Evolutionary conservation across 2,329 filamentous ascomycete species (phyloP), one percentile per base, ranked within the genome.

Genomic region (Xylaria sp.): DNA sequence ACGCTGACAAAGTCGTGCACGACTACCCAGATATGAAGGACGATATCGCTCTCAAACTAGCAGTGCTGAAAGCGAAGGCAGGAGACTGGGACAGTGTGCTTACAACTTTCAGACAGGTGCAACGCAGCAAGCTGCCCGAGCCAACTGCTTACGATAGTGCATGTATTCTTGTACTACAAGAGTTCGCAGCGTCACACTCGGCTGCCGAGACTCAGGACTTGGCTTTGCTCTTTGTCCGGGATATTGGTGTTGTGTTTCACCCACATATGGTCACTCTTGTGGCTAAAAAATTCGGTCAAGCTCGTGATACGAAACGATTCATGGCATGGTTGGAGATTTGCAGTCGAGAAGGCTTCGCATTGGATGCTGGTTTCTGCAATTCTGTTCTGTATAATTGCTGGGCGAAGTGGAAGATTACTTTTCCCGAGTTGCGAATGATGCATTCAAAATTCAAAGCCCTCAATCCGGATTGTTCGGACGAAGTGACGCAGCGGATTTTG

Each of bases 61-160:
- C 81, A 1, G 71, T 79, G 28, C 71, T 74, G 25, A 76, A 79
- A 65, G 83, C 83, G 18, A 78, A 78, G 60, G 64, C 68, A 12
- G 83, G 80, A 41, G 79, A 84, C 62, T 86, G 83, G 83, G 75
- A 75, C 3, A 79, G 73, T 0, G 83, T 84, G 2, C 74, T 79
- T 43, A 65, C 71, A 9, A 71, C 73, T 1, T 83, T 85, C 39
- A 71, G 71, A 28, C 72, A 67, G 67, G 75, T 76, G 71, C 65
- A 58, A 69, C 54, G 49, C 31, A 71, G 10, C 60, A 43, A 67
- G 9, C 58, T 33, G 55, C 12, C 12, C 52, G 36, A 64, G 72
- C 66, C 62, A 54, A 64, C 8, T 69, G 70, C 43, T 6, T 79
- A 80, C 36, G 75, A 78, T 20, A 70, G 75, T 52, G 77, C 77